Percentiles rank a stretch among this genome's conserved stretches.
These are phyloP conservation scores for Populus trichocarpa DNA, from an alignment of 441 rosid species.

Conservation along the genomic window DNA sequence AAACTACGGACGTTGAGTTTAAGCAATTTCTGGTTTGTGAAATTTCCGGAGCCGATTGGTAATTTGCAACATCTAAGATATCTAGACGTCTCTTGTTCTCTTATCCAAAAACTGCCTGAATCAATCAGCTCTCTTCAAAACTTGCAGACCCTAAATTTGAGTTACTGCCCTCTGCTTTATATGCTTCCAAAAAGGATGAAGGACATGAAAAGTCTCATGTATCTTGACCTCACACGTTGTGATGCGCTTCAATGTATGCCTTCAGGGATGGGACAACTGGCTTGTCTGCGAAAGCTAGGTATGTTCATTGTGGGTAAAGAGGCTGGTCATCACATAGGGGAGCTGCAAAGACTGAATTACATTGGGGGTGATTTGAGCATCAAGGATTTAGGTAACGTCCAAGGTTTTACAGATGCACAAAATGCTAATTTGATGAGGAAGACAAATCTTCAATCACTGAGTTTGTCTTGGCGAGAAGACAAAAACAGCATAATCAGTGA, in stretches of 20 bases:
- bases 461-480: neutral
- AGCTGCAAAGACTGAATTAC: slow-evolving; percentile 9
- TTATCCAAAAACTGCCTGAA: neutral
- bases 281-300: slow-evolving; percentile 12
- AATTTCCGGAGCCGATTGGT: neutral
- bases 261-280: neutral
- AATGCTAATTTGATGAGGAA: slow-evolving; percentile 12
- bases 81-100: neutral
- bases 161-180: accelerated
- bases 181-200: slow-evolving; percentile 10
- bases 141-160: neutral
- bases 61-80: neutral
- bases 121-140: slow-evolving; percentile 9
- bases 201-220: slow-evolving; percentile 5
- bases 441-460: slow-evolving; percentile 5
- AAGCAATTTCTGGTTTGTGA: accelerated
- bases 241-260: neutral
- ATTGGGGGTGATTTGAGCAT: slow-evolving; percentile 13
- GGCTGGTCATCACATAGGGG: neutral
- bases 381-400: slow-evolving; percentile 1
- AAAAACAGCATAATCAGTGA: neutral
- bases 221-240: slow-evolving; percentile 6
- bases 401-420: slow-evolving; percentile 6
- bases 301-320: slow-evolving; percentile 16
- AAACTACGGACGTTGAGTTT: neutral